These are phyloP conservation scores for Sparassis latifolia DNA, from an alignment of 1,284 basidiomycete genomes.

Conservation along the genomic window DNA sequence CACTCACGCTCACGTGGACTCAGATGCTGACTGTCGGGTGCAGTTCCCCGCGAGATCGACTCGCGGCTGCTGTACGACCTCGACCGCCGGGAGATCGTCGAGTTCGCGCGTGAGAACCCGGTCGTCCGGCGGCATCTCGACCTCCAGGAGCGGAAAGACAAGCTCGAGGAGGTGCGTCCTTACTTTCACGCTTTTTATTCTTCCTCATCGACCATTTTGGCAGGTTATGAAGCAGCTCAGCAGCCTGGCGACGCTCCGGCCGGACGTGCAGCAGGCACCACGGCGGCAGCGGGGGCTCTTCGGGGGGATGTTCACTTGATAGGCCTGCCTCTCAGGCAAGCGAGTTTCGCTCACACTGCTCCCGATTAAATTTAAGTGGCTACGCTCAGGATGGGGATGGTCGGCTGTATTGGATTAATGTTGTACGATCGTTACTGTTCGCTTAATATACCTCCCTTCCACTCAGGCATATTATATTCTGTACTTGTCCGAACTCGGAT, in stretches of 20 bases:
- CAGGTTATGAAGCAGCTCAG: conserved; percentile 90
- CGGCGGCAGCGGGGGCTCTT: conserved; percentile 71
- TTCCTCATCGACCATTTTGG: conserved; percentile 1
- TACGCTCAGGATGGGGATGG: too few relatives aligned
- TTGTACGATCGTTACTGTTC: too few relatives aligned
- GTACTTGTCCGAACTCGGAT: too few relatives aligned
- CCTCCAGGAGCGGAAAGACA: conserved; percentile 94
- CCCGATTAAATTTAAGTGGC: too few relatives aligned
- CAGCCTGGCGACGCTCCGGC: conserved; percentile 75
- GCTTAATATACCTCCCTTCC: too few relatives aligned
- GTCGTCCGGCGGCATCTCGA: conserved; percentile 84
- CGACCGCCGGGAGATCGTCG: conserved; percentile 77
- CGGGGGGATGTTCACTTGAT: conserved; percentile 47
- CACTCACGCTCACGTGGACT: neutral
- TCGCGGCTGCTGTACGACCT: conserved; percentile 90
- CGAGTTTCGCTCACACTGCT: too few relatives aligned
- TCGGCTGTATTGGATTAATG: too few relatives aligned
- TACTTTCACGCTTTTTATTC: neutral
- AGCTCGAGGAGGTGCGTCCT: conserved; percentile 79
- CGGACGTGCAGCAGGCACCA: conserved; percentile 65
- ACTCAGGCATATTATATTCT: too few relatives aligned
- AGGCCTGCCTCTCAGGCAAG: too few relatives aligned
- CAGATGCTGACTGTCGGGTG: neutral
- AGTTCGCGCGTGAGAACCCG: conserved; percentile 95
- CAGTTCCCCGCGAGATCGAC: conserved; percentile 96